Conservation (phyloP, 192 early-diverging fungal species). For the Podila clonocystis region DNA sequence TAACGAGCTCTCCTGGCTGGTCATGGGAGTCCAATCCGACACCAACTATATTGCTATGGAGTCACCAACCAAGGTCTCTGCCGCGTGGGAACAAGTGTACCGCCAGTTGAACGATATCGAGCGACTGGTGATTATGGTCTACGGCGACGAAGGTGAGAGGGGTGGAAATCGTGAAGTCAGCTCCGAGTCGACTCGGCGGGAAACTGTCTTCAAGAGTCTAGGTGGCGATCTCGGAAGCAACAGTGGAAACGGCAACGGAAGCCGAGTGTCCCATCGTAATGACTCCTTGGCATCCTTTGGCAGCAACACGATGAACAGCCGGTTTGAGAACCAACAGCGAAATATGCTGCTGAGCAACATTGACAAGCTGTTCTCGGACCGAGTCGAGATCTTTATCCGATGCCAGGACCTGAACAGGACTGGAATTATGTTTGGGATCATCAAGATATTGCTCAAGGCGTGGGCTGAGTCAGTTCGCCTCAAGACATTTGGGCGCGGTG, state of each 20-base stretch:
- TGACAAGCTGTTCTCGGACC: constrained; percentile 76
- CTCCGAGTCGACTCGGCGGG: constrained; percentile 42
- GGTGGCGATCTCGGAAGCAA: constrained; percentile 14
- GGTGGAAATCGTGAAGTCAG: constrained; percentile 28
- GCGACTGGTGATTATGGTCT: constrained; percentile 43
- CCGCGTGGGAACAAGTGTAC: constrained; percentile 51
- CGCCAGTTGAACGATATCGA: constrained; percentile 49
- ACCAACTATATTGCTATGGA: constrained; percentile 21
- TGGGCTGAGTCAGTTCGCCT: constrained; percentile 66
- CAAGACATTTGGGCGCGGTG: constrained; percentile 56
- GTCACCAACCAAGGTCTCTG: constrained; percentile 30
- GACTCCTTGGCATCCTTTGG: constrained; percentile 46
- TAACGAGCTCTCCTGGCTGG: constrained; percentile 38
- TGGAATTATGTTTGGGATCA: constrained; percentile 61
- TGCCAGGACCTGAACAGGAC: constrained; percentile 59
- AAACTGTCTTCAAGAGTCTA: constrained; percentile 21
- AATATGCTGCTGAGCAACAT: constrained; percentile 69
- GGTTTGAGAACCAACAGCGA: constrained; percentile 56
- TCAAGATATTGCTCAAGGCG: constrained; percentile 67
- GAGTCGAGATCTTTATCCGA: constrained; percentile 69
- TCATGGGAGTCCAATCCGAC: constrained; percentile 20
- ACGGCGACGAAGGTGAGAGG: constrained; percentile 38
- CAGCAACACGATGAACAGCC: constrained; percentile 48
- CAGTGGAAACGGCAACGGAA: constrained; percentile 16
- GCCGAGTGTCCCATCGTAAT: constrained; percentile 27